Conservation (phyloP, 768 basidiomycete species). For the Lentinula guzmanii region DNA sequence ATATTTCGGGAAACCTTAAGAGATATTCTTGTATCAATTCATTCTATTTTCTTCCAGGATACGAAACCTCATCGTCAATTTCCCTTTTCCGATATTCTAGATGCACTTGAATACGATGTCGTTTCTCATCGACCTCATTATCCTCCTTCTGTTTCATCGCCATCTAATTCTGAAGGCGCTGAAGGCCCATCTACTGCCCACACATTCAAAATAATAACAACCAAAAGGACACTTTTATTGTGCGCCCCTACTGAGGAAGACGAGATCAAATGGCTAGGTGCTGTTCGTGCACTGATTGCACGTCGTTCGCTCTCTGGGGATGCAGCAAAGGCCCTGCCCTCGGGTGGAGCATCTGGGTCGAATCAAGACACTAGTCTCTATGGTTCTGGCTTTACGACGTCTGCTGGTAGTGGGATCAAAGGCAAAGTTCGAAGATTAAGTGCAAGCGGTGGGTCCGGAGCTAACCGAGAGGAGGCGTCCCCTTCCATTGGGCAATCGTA, state of each 20-base stretch:
- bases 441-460: slow-evolving; percentile 26
- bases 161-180: slow-evolving; percentile 27
- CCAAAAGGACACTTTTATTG: slow-evolving; percentile 81
- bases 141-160: slow-evolving; percentile 29
- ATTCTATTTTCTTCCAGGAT: slow-evolving; percentile 49
- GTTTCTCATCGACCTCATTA: slow-evolving; percentile 41
- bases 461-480: slow-evolving; percentile 17
- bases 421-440: slow-evolving; percentile 43
- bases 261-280: slow-evolving; percentile 97
- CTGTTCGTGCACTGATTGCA: slow-evolving; percentile 86
- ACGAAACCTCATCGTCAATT: slow-evolving; percentile 85
- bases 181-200: slow-evolving; percentile 43
- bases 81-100: slow-evolving; percentile 77
- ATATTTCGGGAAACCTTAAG: not conserved
- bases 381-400: slow-evolving; percentile 16
- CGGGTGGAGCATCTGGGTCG: not conserved
- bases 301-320: slow-evolving; percentile 56
- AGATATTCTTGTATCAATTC: slow-evolving; percentile 7
- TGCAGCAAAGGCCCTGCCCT: slow-evolving; percentile 18
- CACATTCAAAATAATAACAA: slow-evolving; percentile 95
- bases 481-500: slow-evolving; percentile 2
- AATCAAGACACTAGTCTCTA: slow-evolving; percentile 15
- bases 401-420: slow-evolving; percentile 30
- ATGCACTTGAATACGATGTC: slow-evolving; percentile 85
- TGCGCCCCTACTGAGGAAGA: slow-evolving; percentile 97